These are phyloP conservation scores for Lactarius akahatsu DNA, from an alignment of 768 basidiomycete species.

Conservation along the genomic window DNA sequence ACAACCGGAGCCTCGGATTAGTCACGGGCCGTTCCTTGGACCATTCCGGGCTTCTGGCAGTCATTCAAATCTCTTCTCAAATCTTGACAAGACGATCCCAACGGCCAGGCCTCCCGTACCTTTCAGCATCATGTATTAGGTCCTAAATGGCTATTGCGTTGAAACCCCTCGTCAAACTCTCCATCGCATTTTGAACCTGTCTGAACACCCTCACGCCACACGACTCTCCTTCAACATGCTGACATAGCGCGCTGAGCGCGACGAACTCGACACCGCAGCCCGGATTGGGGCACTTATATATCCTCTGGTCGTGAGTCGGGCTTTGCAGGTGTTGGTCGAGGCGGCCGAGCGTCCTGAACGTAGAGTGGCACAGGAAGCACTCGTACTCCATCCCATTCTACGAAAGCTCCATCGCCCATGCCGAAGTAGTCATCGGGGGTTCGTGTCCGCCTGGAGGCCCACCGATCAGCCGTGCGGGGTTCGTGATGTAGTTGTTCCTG, in stretches of 20 bases:
- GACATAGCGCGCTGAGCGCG: constrained; percentile 17
- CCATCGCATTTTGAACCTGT: constrained; percentile 16
- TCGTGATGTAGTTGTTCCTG: constrained; percentile 13
- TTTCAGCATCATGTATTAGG: not conserved
- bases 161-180: constrained; percentile 11
- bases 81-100: not conserved
- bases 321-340: constrained; percentile 67
- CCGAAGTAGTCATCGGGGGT: not conserved
- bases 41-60: too few species aligned
- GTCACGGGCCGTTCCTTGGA: too few species aligned
- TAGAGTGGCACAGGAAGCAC: constrained; percentile 59
- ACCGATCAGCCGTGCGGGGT: not conserved
- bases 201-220: constrained; percentile 22
- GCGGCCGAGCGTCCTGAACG: constrained; percentile 41
- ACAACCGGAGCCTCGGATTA: too few species aligned
- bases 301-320: constrained; percentile 36
- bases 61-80: too few species aligned
- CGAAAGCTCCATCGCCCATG: constrained; percentile 40
- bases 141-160: constrained; percentile 6
- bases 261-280: constrained; percentile 15
- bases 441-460: not conserved
- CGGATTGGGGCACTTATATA: constrained; percentile 17
- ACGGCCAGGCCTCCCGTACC: not conserved
- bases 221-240: constrained; percentile 19
- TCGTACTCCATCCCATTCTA: constrained; percentile 52